Evolutionary conservation across 371 early-diverging fungal species (phyloP).

Genomic region (Entomophthora muscae): DNA sequence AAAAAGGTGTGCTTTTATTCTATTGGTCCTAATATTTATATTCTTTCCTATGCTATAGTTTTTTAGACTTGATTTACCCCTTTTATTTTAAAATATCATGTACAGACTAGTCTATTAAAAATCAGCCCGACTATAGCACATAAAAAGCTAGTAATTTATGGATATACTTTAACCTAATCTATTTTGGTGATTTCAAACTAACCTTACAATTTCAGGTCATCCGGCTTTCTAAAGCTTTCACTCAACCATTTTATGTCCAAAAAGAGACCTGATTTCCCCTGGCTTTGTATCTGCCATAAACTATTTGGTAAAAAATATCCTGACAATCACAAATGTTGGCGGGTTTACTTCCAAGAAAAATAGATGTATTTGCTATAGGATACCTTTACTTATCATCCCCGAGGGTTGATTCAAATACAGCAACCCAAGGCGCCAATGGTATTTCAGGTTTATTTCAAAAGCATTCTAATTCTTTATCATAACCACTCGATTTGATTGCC

Average conservation of each 20-base stretch:
- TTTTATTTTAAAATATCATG: neutral
- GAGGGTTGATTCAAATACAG: no score
- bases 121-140: neutral
- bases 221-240: neutral
- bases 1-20: neutral
- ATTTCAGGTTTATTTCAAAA: no score
- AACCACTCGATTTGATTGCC: no score
- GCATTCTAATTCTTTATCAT: no score
- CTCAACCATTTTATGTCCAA: neutral
- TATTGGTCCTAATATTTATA: neutral
- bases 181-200: neutral
- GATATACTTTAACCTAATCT: neutral
- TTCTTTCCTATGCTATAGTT: neutral
- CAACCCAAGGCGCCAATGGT: no score
- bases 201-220: neutral
- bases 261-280: no score
- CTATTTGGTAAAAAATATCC: no score
- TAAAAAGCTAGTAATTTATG: neutral
- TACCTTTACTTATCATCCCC: no score
- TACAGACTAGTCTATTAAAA: neutral
- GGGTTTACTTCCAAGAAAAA: no score
- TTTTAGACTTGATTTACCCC: neutral
- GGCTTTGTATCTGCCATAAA: no score
- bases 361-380: no score
- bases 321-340: no score